Conservation (phyloP, 495 filamentous ascomycete species). For the Podospora conica region DNA sequence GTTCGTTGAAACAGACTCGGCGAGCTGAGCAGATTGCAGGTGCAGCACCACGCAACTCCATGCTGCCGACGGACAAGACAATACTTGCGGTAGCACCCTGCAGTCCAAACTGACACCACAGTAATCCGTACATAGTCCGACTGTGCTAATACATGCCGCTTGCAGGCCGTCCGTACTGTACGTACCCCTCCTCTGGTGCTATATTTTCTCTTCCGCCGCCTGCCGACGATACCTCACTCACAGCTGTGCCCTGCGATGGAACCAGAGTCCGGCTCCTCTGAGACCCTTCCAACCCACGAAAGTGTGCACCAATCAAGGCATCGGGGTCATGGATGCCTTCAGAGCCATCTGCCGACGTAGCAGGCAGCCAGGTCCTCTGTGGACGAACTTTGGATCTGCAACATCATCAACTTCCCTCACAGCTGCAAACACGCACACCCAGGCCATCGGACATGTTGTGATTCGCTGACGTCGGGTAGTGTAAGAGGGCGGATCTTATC, state of each 20-base stretch:
- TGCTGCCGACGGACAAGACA: neutral
- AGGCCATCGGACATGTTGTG: neutral
- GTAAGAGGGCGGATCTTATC: neutral
- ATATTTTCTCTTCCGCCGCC: neutral
- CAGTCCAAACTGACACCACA: neutral
- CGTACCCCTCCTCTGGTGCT: neutral
- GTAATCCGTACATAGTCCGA: neutral
- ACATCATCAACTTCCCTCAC: neutral
- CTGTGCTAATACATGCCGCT: neutral
- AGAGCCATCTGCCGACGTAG: neutral
- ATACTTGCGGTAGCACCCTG: neutral
- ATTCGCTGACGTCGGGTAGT: neutral
- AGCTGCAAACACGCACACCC: neutral
- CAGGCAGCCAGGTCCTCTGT: neutral
- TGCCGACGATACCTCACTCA: neutral
- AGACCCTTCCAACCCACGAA: neutral
- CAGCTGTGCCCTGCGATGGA: neutral
- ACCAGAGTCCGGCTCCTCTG: neutral
- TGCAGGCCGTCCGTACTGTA: neutral
- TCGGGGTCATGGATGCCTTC: neutral
- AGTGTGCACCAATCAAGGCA: neutral
- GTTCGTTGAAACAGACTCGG: constrained; percentile 5
- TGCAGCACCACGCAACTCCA: neutral
- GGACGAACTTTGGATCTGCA: neutral
- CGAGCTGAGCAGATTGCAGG: neutral